phyloP scores from a whole-genome alignment of 2,329 filamentous ascomycete species.

The Sporothrix humicola region DNA sequence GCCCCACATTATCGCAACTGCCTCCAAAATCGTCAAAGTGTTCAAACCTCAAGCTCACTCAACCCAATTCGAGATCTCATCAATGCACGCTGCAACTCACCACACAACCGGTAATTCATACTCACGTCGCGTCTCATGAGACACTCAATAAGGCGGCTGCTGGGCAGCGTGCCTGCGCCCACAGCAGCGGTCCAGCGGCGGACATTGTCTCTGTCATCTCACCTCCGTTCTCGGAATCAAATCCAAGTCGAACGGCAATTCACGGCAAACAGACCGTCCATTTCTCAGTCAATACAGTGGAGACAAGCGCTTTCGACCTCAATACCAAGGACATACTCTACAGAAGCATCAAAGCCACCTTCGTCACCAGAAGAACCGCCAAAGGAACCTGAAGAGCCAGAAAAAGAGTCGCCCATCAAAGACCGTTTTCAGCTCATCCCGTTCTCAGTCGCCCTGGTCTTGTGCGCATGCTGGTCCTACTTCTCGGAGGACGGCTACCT shows the following conservation, averaged over 20 bases:
- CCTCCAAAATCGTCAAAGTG: background rate
- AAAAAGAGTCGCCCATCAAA: too few species aligned
- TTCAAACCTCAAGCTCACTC: background rate
- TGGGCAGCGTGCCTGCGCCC: background rate
- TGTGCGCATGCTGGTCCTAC: too few species aligned
- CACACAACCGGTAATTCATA: background rate
- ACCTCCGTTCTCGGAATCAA: background rate
- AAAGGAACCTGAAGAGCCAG: too few species aligned
- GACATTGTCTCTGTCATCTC: background rate
- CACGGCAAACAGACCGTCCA: background rate
- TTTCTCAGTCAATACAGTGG: background rate
- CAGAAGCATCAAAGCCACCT: background rate
- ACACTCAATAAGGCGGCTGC: background rate
- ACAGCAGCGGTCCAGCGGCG: background rate
- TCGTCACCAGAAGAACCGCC: too few species aligned
- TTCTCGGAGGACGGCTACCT: too few species aligned
- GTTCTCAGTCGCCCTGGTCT: too few species aligned
- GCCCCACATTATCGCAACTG: conserved; percentile 11
- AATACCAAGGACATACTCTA: background rate
- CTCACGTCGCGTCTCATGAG: background rate
- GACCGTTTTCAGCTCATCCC: too few species aligned
- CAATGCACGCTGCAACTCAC: background rate
- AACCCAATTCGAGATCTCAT: too few species aligned
- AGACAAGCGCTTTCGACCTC: too few species aligned
- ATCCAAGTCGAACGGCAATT: background rate